Conservation (phyloP, 1,139 yeast species). For the Candida pseudoviswanathii region DNA sequence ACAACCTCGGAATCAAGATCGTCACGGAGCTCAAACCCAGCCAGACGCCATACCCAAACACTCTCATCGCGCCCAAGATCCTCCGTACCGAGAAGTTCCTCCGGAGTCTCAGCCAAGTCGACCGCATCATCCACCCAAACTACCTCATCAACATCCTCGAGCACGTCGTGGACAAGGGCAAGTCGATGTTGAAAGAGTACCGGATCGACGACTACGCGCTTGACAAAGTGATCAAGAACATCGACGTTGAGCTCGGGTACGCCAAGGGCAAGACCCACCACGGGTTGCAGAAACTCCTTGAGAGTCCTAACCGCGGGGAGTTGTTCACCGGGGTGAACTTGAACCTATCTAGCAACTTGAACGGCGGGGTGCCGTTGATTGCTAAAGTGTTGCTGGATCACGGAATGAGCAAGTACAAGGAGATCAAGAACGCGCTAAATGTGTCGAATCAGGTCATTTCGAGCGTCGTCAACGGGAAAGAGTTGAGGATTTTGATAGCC, state of each 20-base stretch:
- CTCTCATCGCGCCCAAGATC: constrained; percentile 75
- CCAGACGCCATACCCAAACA: constrained; percentile 28
- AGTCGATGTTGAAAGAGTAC: constrained; percentile 19
- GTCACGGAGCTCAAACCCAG: constrained; percentile 33
- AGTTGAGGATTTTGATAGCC: constrained; percentile 33
- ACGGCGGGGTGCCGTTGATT: constrained; percentile 69
- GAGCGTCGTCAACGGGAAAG: constrained; percentile 15
- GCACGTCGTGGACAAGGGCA: constrained; percentile 8
- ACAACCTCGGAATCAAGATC: constrained; percentile 43
- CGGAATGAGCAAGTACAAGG: constrained; percentile 49
- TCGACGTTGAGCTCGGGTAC: constrained; percentile 38
- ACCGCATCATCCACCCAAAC: constrained; percentile 49
- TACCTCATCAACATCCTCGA: constrained; percentile 46
- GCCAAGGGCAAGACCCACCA: constrained; percentile 14
- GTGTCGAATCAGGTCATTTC: constrained; percentile 12
- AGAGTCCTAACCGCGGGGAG: constrained; percentile 31
- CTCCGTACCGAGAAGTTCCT: constrained; percentile 87
- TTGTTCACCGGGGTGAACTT: constrained; percentile 51
- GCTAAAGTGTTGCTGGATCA: constrained; percentile 66
- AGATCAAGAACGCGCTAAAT: constrained; percentile 26
- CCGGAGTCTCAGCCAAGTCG: constrained; percentile 38
- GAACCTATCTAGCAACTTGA: constrained; percentile 61
- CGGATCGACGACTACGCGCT: constrained; percentile 36
- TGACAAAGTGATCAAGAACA: constrained; percentile 34
- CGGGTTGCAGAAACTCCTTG: constrained; percentile 23